Evolutionary conservation across 768 basidiomycete genomes (phyloP).

Genomic region (Termitomyces titanicus): DNA sequence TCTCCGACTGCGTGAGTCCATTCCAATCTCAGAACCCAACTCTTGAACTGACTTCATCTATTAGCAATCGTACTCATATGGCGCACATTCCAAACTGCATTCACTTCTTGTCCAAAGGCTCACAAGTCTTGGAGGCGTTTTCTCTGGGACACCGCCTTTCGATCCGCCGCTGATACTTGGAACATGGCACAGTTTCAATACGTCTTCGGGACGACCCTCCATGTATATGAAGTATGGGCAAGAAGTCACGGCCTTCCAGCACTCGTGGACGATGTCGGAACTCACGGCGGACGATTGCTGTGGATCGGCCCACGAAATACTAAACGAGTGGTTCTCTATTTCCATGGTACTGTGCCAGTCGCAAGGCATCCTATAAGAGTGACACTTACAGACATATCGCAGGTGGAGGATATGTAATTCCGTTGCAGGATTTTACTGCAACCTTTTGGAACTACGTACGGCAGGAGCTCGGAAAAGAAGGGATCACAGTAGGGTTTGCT

Average conservation of each 20-base stretch:
- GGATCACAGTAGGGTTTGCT: slow-evolving; percentile 16
- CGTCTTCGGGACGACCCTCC: slow-evolving; percentile 15
- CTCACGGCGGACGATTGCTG: slow-evolving; percentile 21
- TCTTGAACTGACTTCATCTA: background rate
- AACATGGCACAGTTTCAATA: slow-evolving; percentile 21
- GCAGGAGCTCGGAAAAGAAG: slow-evolving; percentile 4
- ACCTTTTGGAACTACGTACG: slow-evolving; percentile 23
- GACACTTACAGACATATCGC: background rate
- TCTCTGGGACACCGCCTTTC: slow-evolving; percentile 13
- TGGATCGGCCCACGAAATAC: slow-evolving; percentile 30
- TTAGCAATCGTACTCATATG: slow-evolving; percentile 16
- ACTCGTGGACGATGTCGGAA: slow-evolving; percentile 24
- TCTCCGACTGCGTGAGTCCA: background rate
- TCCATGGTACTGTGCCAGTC: slow-evolving; percentile 24
- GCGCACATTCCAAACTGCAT: slow-evolving; percentile 10
- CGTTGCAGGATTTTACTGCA: slow-evolving; percentile 16
- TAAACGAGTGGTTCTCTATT: slow-evolving; percentile 27
- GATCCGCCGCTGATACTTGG: slow-evolving; percentile 4
- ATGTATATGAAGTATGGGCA: slow-evolving; percentile 21
- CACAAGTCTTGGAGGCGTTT: slow-evolving; percentile 20
- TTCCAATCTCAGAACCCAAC: background rate
- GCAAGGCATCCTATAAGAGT: background rate
- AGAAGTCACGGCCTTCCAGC: slow-evolving; percentile 16
- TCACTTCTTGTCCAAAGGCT: slow-evolving; percentile 13
- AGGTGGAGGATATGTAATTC: slow-evolving; percentile 28